phyloP scores from a whole-genome alignment of 1,139 yeast genomes.

The Pichia sp. region DNA sequence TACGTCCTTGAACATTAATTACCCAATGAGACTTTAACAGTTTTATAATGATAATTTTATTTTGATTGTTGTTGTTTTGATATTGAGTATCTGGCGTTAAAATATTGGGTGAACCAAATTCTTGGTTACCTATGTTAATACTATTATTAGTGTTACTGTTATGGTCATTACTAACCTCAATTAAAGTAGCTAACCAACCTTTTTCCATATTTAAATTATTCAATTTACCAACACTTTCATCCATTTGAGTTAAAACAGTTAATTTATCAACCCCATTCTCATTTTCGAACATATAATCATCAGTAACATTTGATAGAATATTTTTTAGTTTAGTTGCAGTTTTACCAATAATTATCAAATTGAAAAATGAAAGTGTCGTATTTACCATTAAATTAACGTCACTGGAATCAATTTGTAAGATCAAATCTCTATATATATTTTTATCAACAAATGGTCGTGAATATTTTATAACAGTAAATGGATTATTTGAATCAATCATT shows the following conservation, averaged over 20 bases:
- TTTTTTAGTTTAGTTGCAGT: conserved; percentile 28
- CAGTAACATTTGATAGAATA: conserved; percentile 23
- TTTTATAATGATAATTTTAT: conserved; percentile 25
- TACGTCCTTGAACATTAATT: conserved; percentile 17
- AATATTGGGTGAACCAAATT: background rate
- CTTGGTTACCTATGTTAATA: background rate
- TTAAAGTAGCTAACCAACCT: conserved; percentile 24
- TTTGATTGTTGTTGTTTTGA: background rate
- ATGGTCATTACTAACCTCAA: conserved; percentile 1
- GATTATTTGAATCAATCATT: conserved; percentile 3
- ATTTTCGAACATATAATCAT: conserved; percentile 23
- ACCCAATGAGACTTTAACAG: conserved; percentile 29
- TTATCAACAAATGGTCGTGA: conserved; percentile 55
- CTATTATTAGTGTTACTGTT: background rate
- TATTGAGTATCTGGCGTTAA: background rate
- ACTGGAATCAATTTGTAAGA: conserved; percentile 46
- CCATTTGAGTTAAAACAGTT: conserved; percentile 18
- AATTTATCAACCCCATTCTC: conserved; percentile 17
- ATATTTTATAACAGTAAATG: conserved; percentile 32
- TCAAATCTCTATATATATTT: conserved; percentile 40
- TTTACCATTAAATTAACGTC: conserved; percentile 27
- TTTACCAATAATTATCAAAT: conserved; percentile 27
- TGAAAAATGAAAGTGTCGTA: conserved; percentile 24
- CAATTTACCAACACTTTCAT: conserved; percentile 18
- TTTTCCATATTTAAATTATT: conserved; percentile 25